Percentiles rank a stretch among this genome's conserved stretches.
Evolutionary conservation across 176 grass and related monocot genomes (phyloP).

Genomic region (Leersia perrieri): DNA sequence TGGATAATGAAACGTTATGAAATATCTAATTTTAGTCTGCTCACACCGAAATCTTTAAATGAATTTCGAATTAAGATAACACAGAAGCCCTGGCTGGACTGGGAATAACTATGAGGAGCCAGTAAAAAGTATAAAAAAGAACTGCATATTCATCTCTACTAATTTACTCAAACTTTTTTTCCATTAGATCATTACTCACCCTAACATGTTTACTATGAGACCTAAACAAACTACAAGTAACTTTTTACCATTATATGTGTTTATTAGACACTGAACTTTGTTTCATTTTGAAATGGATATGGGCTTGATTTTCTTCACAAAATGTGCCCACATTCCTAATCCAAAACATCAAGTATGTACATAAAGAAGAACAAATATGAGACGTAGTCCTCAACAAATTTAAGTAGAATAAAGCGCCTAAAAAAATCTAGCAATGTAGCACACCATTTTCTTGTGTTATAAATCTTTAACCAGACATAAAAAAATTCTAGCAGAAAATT

Average conservation of each 20-base stretch:
- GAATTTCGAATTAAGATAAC: background rate
- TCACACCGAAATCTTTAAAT: background rate
- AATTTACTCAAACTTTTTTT: background rate
- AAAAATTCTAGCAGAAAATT: constrained; percentile 22
- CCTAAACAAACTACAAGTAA: background rate
- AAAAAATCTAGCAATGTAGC: background rate
- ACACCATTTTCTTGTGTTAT: constrained; percentile 9
- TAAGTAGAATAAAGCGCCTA: background rate
- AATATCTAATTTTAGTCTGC: background rate
- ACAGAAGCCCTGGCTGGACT: background rate
- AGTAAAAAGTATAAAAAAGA: background rate
- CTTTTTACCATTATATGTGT: background rate
- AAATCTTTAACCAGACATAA: constrained; percentile 34
- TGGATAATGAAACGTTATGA: background rate
- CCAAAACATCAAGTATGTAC: constrained; percentile 9
- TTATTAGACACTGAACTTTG: background rate
- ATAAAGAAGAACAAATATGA: background rate
- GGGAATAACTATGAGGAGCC: background rate
- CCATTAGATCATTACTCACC: background rate
- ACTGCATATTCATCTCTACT: background rate
- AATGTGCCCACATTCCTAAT: background rate
- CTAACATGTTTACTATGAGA: background rate
- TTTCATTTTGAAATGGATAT: background rate
- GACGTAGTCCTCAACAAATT: background rate
- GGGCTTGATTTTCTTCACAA: background rate